A percentile compares a stretch with the other conserved stretches of the same genome.
Evolutionary conservation across 176 grass and related monocot species (phyloP).

Genomic region (Bromus sterilis): DNA sequence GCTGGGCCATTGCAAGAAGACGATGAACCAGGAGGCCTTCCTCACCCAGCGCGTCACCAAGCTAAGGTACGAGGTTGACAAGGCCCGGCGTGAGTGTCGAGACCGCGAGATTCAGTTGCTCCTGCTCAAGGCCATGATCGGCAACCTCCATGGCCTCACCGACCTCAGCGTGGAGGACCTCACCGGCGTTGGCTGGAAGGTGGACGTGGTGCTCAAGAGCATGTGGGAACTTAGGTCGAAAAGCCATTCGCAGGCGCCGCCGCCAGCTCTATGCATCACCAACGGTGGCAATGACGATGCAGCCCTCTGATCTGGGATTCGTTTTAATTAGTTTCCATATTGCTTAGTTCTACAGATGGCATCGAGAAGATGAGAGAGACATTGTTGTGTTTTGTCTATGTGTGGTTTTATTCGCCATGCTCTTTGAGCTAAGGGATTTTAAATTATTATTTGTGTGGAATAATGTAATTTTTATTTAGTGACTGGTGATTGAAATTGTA

Average conservation of each 20-base stretch:
- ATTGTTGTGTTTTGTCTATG: too few relatives aligned
- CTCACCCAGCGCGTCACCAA: conserved; percentile 15
- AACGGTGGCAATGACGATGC: neutral
- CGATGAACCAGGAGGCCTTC: conserved; percentile 22
- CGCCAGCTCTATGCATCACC: neutral
- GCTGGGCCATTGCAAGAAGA: conserved; percentile 25
- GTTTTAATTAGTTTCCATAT: too few relatives aligned
- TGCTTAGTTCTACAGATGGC: too few relatives aligned
- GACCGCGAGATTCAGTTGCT: neutral
- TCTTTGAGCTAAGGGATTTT: neutral
- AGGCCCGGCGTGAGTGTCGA: neutral
- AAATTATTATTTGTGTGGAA: too few relatives aligned
- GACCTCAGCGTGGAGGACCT: neutral
- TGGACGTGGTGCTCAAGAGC: neutral
- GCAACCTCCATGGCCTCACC: neutral
- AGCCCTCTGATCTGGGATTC: neutral
- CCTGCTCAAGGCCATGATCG: neutral
- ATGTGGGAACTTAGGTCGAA: neutral
- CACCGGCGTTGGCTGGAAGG: neutral
- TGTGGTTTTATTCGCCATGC: neutral
- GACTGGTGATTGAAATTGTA: neutral
- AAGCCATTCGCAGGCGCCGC: neutral
- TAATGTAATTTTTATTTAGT: too few relatives aligned
- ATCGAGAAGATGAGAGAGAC: too few relatives aligned
- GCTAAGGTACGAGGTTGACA: conserved; percentile 3